Evolutionary conservation across 768 basidiomycete genomes (phyloP), one percentile per base, ranked within the genome.

Genomic region (Crucibulum laeve): DNA sequence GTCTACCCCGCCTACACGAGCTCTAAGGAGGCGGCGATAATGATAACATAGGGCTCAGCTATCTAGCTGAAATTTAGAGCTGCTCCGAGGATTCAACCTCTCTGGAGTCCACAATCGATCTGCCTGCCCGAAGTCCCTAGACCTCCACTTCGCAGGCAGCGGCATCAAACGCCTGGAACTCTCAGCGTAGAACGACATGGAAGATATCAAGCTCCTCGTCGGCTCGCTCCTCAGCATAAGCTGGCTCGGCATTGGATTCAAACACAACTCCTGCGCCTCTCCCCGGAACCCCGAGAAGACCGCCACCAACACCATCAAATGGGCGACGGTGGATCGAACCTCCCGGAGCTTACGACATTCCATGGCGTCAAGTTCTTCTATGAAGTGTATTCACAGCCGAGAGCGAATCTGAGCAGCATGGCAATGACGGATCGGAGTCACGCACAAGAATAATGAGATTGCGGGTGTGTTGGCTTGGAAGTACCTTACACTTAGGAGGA

Each of bases 301-400:
- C 46, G 53, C 68, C 25, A 62, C 65, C 21, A 80, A 79, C 47
- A 63, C 70, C 38, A 56, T 68, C 3, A 82, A 84, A 53, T 84
- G 84, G 84, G 71, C 77, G 10, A 68, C 63, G 7, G 46, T 77
- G 4, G 67, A n/a, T 63, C 72, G 0, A 63, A 68, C 3, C 59
- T 84, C 2, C 66, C 75, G 0, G 77, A 82, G 28, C 65, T 84
- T 25, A 65, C 71, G 26, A 70, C 77, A 10, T 73, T 84, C 58
- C 75, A 80, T 45, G 82, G 83, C 13, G 66, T 83, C 41, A 72
- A 70, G 42, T 80, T 86, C 67, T 84, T 84, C 67, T 83, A 83
- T 39, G 82, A 80, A 50, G 74, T 81, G 15, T 69, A 78, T 15
- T 46, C 60, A 38, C 43, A 62, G 38, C 53, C 37, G 25, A 46